Base-by-base conservation (phyloP, 1,284 basidiomycete species). In the Amylostereum chailletii region DNA sequence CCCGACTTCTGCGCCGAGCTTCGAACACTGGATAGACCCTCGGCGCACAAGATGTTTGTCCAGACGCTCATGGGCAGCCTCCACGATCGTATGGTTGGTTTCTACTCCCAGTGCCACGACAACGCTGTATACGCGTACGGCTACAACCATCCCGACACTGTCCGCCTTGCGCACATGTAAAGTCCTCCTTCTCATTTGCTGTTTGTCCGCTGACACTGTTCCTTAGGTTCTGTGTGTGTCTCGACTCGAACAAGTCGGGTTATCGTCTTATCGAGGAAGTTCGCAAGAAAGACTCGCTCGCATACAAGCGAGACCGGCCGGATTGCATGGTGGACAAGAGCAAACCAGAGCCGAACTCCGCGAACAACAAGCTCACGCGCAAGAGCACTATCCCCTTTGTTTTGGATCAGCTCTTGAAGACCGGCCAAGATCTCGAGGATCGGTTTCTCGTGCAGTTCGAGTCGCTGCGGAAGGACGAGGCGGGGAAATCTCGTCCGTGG, bases 151-250 rank as follows among this genome's bases (percentile, higher is more conserved):
- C 42, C 42, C 32, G 42, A 11, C 26, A 43, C 42, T 11, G 42
- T 30, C 7, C 42, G 42, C 7, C n/a, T 43, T 26, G 42, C 42
- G n/a, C 42, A 43, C 42, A 43, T 43, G 42, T 43, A 30, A 43
- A 30, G 19, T 19, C 19, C 19, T 19, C 19, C 19, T 19, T 19
- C 19, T 6, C 42, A 6, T 43, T 4, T 6, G 42, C 26, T 42
- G 19, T 26, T 42, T 6, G 42, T 40, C 39, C 6, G 11, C n/a
- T 10, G 29, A 43, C 30, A 27, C 30, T 30, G 29, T 42, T 7
- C n/a, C n/a, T 6, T 30, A 43, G 42, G 42, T 43, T 43, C 30
- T 10, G 11, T 6, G 32, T 30, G 6, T 43, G 42, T 31, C 42
- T 43, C 6, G 42, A 43, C 42, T 26, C 42, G 42, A 43, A 43